Conservation (phyloP, 257 asterid genomes). For the Eucommia ulmoides region DNA sequence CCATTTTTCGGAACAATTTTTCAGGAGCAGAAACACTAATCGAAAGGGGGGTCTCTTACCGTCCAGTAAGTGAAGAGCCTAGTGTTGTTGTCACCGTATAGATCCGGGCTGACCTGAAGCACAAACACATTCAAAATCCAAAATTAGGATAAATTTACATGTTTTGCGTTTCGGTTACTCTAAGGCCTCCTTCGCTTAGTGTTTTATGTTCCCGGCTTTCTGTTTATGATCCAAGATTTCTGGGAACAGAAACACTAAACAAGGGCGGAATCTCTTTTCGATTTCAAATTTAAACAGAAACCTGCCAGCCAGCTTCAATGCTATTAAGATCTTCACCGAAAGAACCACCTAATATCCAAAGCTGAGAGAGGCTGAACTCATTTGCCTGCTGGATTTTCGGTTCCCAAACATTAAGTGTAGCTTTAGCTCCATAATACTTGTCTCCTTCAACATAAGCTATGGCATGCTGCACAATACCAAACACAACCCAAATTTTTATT, state of each 20-base stretch:
- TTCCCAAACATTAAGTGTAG: conserved; percentile 81
- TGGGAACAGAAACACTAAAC: too few relatives aligned
- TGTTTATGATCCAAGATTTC: too few relatives aligned
- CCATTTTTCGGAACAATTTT: too few relatives aligned
- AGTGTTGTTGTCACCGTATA: conserved; percentile 18
- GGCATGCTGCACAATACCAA: conserved; percentile 48
- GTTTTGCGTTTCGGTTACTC: too few relatives aligned
- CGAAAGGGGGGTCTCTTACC: conserved; percentile 4
- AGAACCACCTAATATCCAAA: conserved; percentile 82
- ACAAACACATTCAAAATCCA: conserved; percentile 10
- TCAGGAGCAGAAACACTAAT: too few relatives aligned
- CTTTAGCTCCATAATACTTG: conserved; percentile 66
- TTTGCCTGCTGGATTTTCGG: conserved; percentile 74
- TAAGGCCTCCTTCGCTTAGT: too few relatives aligned
- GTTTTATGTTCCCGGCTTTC: too few relatives aligned
- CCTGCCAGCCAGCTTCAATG: conserved; percentile 98
- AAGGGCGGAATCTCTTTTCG: too few relatives aligned
- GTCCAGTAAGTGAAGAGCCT: conserved; percentile 18
- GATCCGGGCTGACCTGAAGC: conserved; percentile 60
- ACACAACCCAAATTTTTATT: neutral
- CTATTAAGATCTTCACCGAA: conserved; percentile 84
- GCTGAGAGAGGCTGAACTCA: conserved; percentile 80
- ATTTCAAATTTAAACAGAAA: too few relatives aligned
- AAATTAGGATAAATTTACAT: neutral
- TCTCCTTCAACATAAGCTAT: conserved; percentile 82